Evolutionary conservation across 495 filamentous ascomycete species (phyloP).

Genomic region (Aspergillus sparsus): DNA sequence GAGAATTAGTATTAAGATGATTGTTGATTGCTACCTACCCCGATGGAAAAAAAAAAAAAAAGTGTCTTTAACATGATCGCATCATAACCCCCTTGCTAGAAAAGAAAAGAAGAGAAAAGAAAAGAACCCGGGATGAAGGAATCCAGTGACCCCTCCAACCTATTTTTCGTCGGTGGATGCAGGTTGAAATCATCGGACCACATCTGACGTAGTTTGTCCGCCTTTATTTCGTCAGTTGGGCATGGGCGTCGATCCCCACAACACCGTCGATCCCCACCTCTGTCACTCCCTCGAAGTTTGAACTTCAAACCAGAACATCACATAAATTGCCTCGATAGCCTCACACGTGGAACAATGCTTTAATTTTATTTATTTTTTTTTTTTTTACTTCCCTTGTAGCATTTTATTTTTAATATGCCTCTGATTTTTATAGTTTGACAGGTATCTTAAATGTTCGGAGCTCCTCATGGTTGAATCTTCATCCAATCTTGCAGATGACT

Average conservation of each 20-base stretch:
- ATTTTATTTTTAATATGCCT: not conserved
- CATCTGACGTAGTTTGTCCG: conserved; percentile 26
- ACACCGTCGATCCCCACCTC: conserved; percentile 9
- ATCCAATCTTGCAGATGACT: not conserved
- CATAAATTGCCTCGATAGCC: conserved; percentile 1
- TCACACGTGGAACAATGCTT: not conserved
- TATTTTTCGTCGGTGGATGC: conserved; percentile 16
- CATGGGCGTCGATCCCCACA: conserved; percentile 17
- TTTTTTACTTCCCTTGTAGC: not conserved
- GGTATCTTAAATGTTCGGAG: not conserved
- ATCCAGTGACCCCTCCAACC: not conserved
- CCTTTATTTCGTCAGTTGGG: conserved; percentile 12
- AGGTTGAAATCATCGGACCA: conserved; percentile 30
- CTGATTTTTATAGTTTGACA: not conserved
- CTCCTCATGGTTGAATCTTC: not conserved
- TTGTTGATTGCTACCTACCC: no score
- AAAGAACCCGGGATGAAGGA: not conserved
- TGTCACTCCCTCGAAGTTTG: not conserved
- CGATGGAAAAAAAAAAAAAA: no score
- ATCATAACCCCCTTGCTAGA: not conserved
- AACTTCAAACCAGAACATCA: not conserved
- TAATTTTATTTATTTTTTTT: not conserved
- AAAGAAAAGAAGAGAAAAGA: conserved; percentile 2
- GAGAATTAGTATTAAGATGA: not conserved
- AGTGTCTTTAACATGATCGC: no score